A percentile compares a stretch with the other conserved stretches of the same genome.
Evolutionary conservation across 23 red algal species (phyloP).

Genomic region (Gracilaria caudata): DNA sequence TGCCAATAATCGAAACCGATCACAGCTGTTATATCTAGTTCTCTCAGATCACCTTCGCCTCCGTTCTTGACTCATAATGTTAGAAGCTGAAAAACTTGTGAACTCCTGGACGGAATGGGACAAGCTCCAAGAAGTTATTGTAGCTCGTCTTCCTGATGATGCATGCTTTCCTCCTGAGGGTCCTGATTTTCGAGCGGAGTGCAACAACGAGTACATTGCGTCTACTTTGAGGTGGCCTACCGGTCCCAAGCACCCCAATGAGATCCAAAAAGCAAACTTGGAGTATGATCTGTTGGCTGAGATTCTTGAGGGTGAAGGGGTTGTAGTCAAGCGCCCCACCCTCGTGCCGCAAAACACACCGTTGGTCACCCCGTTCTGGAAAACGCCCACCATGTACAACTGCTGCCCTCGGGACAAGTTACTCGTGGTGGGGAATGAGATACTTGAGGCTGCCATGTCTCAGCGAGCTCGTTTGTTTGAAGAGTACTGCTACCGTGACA

Average conservation of each 20-base stretch:
- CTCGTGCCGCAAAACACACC: constrained; percentile 22
- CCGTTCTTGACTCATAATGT: not conserved
- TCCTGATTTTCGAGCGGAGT: constrained; percentile 34
- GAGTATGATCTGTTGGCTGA: constrained; percentile 34
- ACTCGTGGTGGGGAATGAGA: constrained; percentile 27
- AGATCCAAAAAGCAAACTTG: constrained; percentile 15
- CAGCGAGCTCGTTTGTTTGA: constrained; percentile 34
- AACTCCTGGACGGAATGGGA: constrained; percentile 53
- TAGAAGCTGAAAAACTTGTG: constrained; percentile 15
- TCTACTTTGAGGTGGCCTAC: constrained; percentile 33
- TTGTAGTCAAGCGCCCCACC: constrained; percentile 21
- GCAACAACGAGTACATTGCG: constrained; percentile 47
- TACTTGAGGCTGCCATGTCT: constrained; percentile 32
- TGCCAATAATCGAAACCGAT: too few species aligned
- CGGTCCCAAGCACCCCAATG: constrained; percentile 30
- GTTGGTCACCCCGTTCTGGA: constrained; percentile 29
- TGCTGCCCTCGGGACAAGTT: constrained; percentile 51
- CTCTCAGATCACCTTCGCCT: too few species aligned
- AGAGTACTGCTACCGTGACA: constrained; percentile 42
- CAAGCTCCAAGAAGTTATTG: constrained; percentile 32
- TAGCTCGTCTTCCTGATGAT: constrained; percentile 40
- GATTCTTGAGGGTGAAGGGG: constrained; percentile 42
- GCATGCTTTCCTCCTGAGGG: constrained; percentile 46
- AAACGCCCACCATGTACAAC: constrained; percentile 30
- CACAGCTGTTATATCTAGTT: too few species aligned